These are phyloP conservation scores for Ophiostoma piceae DNA, from an alignment of 2,329 filamentous ascomycete genomes.

Conservation along the genomic window DNA sequence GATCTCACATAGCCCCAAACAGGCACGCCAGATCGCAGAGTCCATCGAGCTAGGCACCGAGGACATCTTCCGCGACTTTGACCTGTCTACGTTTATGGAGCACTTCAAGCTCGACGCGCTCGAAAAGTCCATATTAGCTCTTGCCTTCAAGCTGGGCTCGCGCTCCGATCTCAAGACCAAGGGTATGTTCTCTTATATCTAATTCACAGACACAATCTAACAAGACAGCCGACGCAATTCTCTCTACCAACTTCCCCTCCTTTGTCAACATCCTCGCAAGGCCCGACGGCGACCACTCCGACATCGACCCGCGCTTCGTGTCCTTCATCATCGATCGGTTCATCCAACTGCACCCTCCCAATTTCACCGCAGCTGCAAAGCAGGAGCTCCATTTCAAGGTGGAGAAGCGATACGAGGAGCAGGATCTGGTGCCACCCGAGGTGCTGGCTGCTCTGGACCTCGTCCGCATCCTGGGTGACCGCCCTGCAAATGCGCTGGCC, in stretches of 20 bases:
- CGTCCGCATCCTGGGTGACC: conserved; percentile 58
- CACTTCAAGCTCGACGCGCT: conserved; percentile 91
- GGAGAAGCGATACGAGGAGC: conserved; percentile 61
- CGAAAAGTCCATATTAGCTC: conserved; percentile 77
- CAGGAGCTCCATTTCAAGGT: conserved; percentile 64
- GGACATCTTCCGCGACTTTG: conserved; percentile 92
- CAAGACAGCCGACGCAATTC: conserved; percentile 75
- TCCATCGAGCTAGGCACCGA: conserved; percentile 86
- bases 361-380: conserved; percentile 71
- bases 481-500: conserved; percentile 52
- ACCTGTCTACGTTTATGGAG: conserved; percentile 90
- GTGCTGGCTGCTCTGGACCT: conserved; percentile 67
- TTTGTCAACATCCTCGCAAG: conserved; percentile 73
- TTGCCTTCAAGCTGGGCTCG: conserved; percentile 80
- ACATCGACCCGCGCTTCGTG: conserved; percentile 64
- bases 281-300: conserved; percentile 58
- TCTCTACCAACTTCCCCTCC: conserved; percentile 70
- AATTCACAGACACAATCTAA: neutral
- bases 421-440: conserved; percentile 61
- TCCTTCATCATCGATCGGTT: conserved; percentile 79
- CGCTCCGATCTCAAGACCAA: conserved; percentile 81
- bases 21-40: conserved; percentile 87
- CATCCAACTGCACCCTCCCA: conserved; percentile 78
- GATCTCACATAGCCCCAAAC: conserved; percentile 70
- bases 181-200: conserved; percentile 55